A percentile compares a stretch with the other conserved stretches of the same genome.
phyloP scores from a whole-genome alignment of 305 asterid genomes.

The Fraxinus greggii region DNA sequence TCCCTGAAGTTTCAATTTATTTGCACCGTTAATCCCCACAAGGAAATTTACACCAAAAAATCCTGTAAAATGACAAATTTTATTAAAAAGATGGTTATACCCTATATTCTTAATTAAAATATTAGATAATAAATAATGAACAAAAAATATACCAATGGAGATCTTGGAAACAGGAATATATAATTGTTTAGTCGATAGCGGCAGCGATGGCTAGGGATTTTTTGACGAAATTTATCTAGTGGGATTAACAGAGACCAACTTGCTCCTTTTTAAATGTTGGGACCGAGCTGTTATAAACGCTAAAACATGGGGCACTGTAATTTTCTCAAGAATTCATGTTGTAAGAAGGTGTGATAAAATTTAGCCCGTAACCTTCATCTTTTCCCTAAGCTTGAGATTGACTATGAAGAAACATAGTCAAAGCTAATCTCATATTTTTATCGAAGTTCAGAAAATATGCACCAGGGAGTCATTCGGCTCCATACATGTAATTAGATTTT shows the following conservation, averaged over 20 bases:
- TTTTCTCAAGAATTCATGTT: not conserved
- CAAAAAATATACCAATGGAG: not conserved
- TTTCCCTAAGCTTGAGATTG: not conserved
- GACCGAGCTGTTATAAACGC: not conserved
- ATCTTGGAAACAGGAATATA: not conserved
- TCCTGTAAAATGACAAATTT: not conserved
- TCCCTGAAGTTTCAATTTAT: not conserved
- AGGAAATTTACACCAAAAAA: not conserved
- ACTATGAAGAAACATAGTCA: not conserved
- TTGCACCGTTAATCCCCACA: not conserved
- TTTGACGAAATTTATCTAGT: not conserved
- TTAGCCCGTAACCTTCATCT: not conserved
- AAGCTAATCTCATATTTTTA: not conserved
- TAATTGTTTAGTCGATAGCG: not conserved
- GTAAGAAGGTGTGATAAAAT: not conserved
- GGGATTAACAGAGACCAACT: not conserved
- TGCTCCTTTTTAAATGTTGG: not conserved
- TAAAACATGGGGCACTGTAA: not conserved
- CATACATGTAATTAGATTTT: not conserved
- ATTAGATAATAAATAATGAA: not conserved
- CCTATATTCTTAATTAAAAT: not conserved
- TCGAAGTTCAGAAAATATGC: not conserved
- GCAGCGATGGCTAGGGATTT: not conserved
- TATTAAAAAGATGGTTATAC: not conserved
- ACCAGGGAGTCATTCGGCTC: not conserved